Percentiles rank a stretch among this genome's conserved stretches.
These are phyloP conservation scores for Cercospora berteroae DNA, from an alignment of 2,329 filamentous ascomycete genomes.

Conservation along the genomic window DNA sequence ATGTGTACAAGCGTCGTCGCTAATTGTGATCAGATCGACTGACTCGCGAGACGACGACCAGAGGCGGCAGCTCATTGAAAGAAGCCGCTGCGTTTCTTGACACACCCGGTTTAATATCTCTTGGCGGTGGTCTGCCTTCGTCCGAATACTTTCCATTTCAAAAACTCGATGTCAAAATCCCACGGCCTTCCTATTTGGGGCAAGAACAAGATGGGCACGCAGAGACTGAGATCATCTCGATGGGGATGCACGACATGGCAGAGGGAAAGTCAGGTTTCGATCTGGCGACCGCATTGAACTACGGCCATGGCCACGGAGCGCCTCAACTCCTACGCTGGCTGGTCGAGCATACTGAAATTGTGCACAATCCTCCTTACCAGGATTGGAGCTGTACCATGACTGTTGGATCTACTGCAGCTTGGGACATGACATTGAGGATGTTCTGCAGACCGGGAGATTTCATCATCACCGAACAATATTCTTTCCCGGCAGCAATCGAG, in stretches of 20 bases:
- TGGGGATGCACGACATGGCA: slow-evolving; percentile 80
- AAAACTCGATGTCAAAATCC: slow-evolving; percentile 70
- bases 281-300: slow-evolving; percentile 86
- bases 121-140: slow-evolving; percentile 87
- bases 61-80: slow-evolving; percentile 66
- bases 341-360: slow-evolving; percentile 91
- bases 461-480: slow-evolving; percentile 85
- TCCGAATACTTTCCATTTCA: slow-evolving; percentile 92
- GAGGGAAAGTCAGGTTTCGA: slow-evolving; percentile 66
- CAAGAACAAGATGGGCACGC: slow-evolving; percentile 63
- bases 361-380: slow-evolving; percentile 79
- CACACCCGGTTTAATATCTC: slow-evolving; percentile 80
- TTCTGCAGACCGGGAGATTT: slow-evolving; percentile 73
- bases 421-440: slow-evolving; percentile 82
- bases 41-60: slow-evolving; percentile 54
- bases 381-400: slow-evolving; percentile 87
- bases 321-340: slow-evolving; percentile 86
- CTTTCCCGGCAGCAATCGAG: slow-evolving; percentile 75
- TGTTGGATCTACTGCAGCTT: slow-evolving; percentile 78
- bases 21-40: slow-evolving; percentile 40
- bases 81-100: slow-evolving; percentile 75
- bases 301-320: slow-evolving; percentile 81
- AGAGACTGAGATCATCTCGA: slow-evolving; percentile 59
- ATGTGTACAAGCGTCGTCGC: not conserved
- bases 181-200: slow-evolving; percentile 61